Evolutionary conservation across 371 early-diverging fungal species (phyloP).

Genomic region (Rhizopus stolonifer): DNA sequence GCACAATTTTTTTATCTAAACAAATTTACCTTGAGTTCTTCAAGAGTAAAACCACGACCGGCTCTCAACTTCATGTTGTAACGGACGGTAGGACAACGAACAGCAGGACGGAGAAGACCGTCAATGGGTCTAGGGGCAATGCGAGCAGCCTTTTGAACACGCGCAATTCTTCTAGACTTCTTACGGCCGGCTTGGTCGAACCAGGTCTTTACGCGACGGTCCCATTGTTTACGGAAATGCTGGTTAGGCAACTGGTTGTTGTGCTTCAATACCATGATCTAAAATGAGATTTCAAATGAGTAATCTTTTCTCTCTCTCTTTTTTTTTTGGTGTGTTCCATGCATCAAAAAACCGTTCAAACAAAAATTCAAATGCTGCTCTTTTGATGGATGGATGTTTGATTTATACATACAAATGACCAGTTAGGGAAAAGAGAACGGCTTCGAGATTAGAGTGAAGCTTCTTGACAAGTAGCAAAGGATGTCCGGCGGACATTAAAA

Average conservation of each 20-base stretch:
- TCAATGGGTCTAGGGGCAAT: slow-evolving; percentile 98
- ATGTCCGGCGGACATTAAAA: slow-evolving; percentile 12
- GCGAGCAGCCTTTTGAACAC: slow-evolving; percentile 94
- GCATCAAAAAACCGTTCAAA: too few species aligned
- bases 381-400: slow-evolving; percentile 19
- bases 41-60: slow-evolving; percentile 99
- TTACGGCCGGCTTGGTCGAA: slow-evolving; percentile 99
- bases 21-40: slow-evolving; percentile 94
- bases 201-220: slow-evolving; percentile 97
- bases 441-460: slow-evolving; percentile 13
- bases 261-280: slow-evolving; percentile 84
- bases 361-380: slow-evolving; percentile 4
- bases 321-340: slow-evolving; percentile 5
- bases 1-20: too few species aligned
- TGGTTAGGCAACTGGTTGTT: slow-evolving; percentile 98
- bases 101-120: slow-evolving; percentile 97
- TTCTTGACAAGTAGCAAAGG: slow-evolving; percentile 11
- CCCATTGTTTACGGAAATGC: slow-evolving; percentile 99
- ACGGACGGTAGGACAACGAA: slow-evolving; percentile 96
- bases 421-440: slow-evolving; percentile 42
- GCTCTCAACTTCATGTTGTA: slow-evolving; percentile 99
- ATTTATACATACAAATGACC: slow-evolving; percentile 41
- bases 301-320: background rate
- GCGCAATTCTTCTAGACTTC: slow-evolving; percentile 85
- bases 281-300: background rate